Conservation (phyloP, 805 yeast genomes). For the Metschnikowia dekortorum region DNA sequence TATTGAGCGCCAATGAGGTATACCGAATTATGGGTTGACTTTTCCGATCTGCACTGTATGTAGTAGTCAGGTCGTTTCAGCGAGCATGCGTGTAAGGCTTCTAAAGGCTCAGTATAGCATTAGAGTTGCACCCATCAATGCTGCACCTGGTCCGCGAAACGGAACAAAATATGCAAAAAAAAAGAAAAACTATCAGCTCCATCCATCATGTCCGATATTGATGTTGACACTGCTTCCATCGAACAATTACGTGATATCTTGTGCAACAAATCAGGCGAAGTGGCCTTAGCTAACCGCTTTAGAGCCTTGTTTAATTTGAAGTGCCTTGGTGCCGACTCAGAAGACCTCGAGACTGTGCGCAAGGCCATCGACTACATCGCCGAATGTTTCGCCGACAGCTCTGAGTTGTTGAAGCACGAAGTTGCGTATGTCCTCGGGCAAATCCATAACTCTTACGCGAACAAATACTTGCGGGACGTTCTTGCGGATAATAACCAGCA, state of each 20-base stretch:
- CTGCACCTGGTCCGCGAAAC: constrained; percentile 6
- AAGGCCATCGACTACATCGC: constrained; percentile 78
- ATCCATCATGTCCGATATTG: constrained; percentile 28
- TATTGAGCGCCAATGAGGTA: no score
- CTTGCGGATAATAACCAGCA: constrained; percentile 66
- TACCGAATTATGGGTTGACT: no score
- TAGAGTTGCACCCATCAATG: constrained; percentile 1
- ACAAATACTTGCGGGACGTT: constrained; percentile 69
- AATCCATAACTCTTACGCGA: constrained; percentile 77
- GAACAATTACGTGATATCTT: constrained; percentile 72
- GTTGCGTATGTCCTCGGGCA: constrained; percentile 97
- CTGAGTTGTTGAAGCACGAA: constrained; percentile 93
- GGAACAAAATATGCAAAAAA: constrained; percentile 5
- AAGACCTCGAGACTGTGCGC: constrained; percentile 49
- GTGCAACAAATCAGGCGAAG: constrained; percentile 60
- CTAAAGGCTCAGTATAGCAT: not conserved
- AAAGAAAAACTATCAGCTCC: not conserved
- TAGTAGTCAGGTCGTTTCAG: not conserved
- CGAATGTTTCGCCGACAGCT: constrained; percentile 72
- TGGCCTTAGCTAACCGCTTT: constrained; percentile 79
- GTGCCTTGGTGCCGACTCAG: constrained; percentile 74
- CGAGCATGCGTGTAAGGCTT: not conserved
- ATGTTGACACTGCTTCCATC: constrained; percentile 41
- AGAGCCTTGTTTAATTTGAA: constrained; percentile 92
- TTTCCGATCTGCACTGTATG: not conserved